Base-by-base conservation (phyloP, 2,329 filamentous ascomycete genomes). In the Epichloe brachyelytri region DNA sequence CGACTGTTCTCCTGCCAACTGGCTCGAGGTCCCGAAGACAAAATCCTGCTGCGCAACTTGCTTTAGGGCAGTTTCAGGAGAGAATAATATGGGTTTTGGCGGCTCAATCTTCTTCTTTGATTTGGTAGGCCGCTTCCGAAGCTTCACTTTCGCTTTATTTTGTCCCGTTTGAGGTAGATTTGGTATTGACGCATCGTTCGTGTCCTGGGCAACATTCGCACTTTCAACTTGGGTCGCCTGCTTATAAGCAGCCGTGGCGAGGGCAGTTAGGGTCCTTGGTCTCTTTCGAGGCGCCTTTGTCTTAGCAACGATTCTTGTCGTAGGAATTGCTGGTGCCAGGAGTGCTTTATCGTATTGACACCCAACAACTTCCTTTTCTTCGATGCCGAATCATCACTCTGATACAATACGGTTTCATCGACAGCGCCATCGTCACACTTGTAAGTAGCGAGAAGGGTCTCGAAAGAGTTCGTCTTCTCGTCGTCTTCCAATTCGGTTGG, bases 11-110 rank as follows among this genome's bases (percentile, higher is more conserved):
- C 76, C 71, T 14, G 83, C 84, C 22, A 95, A 69, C 63, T 95
- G 88, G 63, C 88, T 94, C 1, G 85, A 90, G 0, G 88, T 93
- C 1, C 88, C 88, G 66, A 95, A 95, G 0, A 94, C 68, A 60
- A 90, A 86, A 53, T 89, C 80, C 62, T 93, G 88, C 1, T 77
- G 71, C 3, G 78, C 73, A 14, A 85, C 77, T 57, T 84, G 76
- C 49, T 77, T 77, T 43, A 83, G 66, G 1, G 87, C 88, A 22
- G 83, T 77, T 46, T 70, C 71, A 0, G 88, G 88, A 1, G 86
- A 87, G 11, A 87, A 69, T 2, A 94, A 63, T 17, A 77, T 64
- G 41, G 72, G 69, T 19, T 72, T 71, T n/a, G 71, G 68, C 1
- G 61, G 60, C 43, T 57, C 53, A 47, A 62, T 58, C 57, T 69